Conservation (phyloP, 345 rosid genomes). For the Jatropha curcas region DNA sequence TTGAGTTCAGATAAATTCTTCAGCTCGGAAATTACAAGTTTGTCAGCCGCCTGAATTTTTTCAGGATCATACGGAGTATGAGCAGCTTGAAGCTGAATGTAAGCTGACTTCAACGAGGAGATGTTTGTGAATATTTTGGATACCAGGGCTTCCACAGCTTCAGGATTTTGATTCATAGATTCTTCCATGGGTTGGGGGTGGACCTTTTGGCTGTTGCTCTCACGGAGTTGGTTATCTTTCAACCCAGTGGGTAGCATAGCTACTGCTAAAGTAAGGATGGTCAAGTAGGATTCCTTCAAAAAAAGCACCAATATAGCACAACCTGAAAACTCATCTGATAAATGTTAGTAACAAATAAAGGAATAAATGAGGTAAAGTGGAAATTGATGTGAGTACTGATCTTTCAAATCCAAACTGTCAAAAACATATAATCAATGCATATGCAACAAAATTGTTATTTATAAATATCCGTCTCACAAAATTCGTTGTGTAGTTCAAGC, state of each 20-base stretch:
- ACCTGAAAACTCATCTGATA: constrained; percentile 31
- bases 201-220: constrained; percentile 69
- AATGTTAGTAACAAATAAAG: not conserved
- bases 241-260: constrained; percentile 77
- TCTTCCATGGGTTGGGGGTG: constrained; percentile 96
- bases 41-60: constrained; percentile 83
- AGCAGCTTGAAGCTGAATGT: constrained; percentile 78
- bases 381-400: not conserved
- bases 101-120: constrained; percentile 77
- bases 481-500: not conserved
- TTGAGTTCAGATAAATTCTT: constrained; percentile 78
- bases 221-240: constrained; percentile 75
- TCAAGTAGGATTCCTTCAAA: constrained; percentile 14
- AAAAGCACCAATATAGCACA: constrained; percentile 17
- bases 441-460: not conserved
- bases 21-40: constrained; percentile 72
- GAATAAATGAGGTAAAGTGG: constrained; percentile 3
- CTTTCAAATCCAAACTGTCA: not conserved
- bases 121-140: constrained; percentile 69
- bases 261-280: constrained; percentile 37
- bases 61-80: constrained; percentile 88
- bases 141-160: constrained; percentile 72
- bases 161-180: constrained; percentile 62
- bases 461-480: not conserved
- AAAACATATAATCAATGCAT: not conserved